A percentile compares a stretch with the other conserved stretches of the same genome.
phyloP scores from a whole-genome alignment of 257 asterid genomes.

The Petrea volubilis region DNA sequence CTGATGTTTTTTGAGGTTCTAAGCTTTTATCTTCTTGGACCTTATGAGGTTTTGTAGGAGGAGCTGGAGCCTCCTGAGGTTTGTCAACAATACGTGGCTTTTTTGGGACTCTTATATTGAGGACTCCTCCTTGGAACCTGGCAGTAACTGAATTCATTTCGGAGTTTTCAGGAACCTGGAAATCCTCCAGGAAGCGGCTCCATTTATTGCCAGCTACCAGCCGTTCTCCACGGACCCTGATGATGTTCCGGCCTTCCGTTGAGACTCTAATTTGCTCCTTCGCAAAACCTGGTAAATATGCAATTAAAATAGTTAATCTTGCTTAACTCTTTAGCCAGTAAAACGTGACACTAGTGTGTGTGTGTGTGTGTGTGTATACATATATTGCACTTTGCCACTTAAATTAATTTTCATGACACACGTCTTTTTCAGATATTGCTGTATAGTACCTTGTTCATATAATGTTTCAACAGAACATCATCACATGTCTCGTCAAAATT shows the following conservation, averaged over 20 bases:
- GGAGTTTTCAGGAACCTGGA: conserved; percentile 45
- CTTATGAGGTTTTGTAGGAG: conserved; percentile 25
- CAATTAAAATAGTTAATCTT: too few relatives aligned
- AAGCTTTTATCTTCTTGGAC: conserved; percentile 6
- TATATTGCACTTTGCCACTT: too few relatives aligned
- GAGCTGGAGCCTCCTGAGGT: conserved; percentile 13
- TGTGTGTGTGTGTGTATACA: too few relatives aligned
- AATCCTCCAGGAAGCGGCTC: conserved; percentile 70
- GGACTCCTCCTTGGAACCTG: conserved; percentile 50
- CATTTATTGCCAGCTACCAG: conserved; percentile 51
- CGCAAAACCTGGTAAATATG: conserved; percentile 40
- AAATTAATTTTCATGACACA: too few relatives aligned
- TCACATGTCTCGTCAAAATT: too few relatives aligned
- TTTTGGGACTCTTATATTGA: conserved; percentile 54
- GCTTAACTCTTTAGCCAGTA: too few relatives aligned
- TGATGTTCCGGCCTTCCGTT: conserved; percentile 47
- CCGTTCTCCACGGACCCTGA: conserved; percentile 64
- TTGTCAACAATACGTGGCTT: conserved; percentile 18
- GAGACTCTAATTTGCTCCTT: conserved; percentile 61
- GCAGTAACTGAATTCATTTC: conserved; percentile 49
- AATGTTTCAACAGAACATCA: too few relatives aligned
- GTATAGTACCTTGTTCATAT: too few relatives aligned
- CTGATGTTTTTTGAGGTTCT: conserved; percentile 7
- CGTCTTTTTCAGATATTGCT: too few relatives aligned
- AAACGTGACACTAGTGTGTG: too few relatives aligned